Evolutionary conservation across 2,329 filamentous ascomycete genomes (phyloP).

Genomic region (Scopulariopsis brevicaulis): DNA sequence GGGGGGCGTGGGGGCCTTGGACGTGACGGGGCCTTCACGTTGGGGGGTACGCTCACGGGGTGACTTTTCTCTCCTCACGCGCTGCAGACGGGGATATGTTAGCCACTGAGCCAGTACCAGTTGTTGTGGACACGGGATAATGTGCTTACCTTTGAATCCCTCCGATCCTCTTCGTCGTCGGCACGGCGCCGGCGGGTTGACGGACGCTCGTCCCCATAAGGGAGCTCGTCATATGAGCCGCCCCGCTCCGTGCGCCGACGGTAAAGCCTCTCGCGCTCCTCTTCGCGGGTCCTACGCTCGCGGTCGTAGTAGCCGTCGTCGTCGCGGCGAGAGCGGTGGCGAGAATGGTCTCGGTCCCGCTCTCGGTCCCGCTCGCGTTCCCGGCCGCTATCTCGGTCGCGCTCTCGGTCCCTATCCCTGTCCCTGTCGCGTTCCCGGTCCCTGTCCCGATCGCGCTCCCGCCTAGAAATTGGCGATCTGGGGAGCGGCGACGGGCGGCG

Average conservation of each 20-base stretch:
- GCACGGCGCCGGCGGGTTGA: constrained; percentile 60
- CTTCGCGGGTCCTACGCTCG: constrained; percentile 78
- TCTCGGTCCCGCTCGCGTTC: constrained; percentile 25
- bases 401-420: constrained; percentile 20
- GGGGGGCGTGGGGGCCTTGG: constrained; percentile 31
- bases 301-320: constrained; percentile 67
- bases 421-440: constrained; percentile 29
- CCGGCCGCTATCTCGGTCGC: constrained; percentile 27
- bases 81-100: constrained; percentile 22
- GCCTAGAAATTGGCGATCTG: constrained; percentile 20
- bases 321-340: constrained; percentile 44
- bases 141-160: constrained; percentile 52
- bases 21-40: constrained; percentile 39
- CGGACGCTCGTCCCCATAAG: constrained; percentile 71
- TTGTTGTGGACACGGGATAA: constrained; percentile 1
- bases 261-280: constrained; percentile 81
- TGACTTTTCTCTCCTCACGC: constrained; percentile 44
- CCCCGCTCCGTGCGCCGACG: constrained; percentile 68
- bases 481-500: constrained; percentile 30
- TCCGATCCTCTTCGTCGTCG: constrained; percentile 64
- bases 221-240: constrained; percentile 74
- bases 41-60: constrained; percentile 50
- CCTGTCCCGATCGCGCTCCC: constrained; percentile 24
- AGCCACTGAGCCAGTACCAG: not conserved
- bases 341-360: constrained; percentile 30